These are phyloP conservation scores for Saururus chinensis DNA, from an alignment of 164 flowering plant genomes.

Conservation along the genomic window DNA sequence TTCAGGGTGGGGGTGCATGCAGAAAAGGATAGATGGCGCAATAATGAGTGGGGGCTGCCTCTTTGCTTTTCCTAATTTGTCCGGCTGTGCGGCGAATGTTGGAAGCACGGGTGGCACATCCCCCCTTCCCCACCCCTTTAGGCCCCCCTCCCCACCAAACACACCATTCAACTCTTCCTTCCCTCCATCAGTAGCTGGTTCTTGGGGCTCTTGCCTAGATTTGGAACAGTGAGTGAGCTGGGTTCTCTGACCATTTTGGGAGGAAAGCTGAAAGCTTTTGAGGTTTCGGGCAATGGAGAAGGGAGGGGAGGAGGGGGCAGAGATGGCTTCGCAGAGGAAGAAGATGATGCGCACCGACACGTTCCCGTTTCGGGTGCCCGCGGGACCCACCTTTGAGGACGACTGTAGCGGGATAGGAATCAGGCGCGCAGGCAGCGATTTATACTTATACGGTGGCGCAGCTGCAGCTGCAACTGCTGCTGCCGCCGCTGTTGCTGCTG, in stretches of 20 bases:
- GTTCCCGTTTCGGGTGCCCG: constrained; percentile 19
- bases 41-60: constrained; percentile 9
- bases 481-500: constrained; percentile 10
- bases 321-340: background rate
- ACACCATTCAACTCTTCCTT: background rate
- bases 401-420: constrained; percentile 11
- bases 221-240: constrained; percentile 5
- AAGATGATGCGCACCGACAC: constrained; percentile 27
- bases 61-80: constrained; percentile 15
- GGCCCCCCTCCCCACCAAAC: background rate
- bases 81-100: constrained; percentile 42
- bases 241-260: constrained; percentile 2
- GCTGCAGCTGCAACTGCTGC: constrained; percentile 2
- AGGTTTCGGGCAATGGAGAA: background rate
- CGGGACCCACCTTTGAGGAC: constrained; percentile 8
- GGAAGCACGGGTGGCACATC: constrained; percentile 60
- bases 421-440: constrained; percentile 9
- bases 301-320: background rate
- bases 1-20: background rate
- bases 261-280: background rate
- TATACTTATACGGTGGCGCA: constrained; percentile 18
- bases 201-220: background rate
- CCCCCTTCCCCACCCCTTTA: constrained; percentile 3
- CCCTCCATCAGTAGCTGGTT: too few relatives aligned
- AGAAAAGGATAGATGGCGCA: constrained; percentile 16